A percentile compares a stretch with the other conserved stretches of the same genome.
Evolutionary conservation across 495 filamentous ascomycete species (phyloP).

Genomic region (Talaromyces wortmannii): DNA sequence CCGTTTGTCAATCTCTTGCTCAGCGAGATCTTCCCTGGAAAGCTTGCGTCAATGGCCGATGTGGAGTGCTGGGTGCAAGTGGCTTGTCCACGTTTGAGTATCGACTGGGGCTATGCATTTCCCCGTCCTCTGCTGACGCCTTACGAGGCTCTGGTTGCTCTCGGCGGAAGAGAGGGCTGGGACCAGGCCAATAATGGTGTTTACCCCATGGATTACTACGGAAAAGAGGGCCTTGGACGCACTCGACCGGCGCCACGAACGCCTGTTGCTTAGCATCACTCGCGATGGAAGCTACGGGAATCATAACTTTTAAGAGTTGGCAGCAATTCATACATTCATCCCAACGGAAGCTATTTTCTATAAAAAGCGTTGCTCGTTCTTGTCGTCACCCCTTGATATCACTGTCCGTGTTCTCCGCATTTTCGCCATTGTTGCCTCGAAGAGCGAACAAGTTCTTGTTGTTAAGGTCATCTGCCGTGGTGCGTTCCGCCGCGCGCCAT

Average conservation of each 20-base stretch:
- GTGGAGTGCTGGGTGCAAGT: constrained; percentile 98
- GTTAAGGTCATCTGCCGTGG: constrained; percentile 31
- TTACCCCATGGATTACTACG: constrained; percentile 99
- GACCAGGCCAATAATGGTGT: constrained; percentile 54
- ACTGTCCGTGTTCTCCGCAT: constrained; percentile 32
- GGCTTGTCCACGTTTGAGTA: constrained; percentile 88
- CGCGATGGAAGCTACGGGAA: no score
- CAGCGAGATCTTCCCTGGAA: constrained; percentile 93
- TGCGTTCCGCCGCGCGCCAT: constrained; percentile 53
- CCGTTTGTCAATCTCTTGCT: constrained; percentile 77
- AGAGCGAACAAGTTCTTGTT: constrained; percentile 32
- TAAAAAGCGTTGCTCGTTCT: not conserved
- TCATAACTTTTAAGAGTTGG: no score
- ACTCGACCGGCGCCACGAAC: constrained; percentile 46
- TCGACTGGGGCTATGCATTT: constrained; percentile 99
- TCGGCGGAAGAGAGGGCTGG: constrained; percentile 75
- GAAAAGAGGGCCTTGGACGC: constrained; percentile 82
- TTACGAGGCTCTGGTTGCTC: constrained; percentile 86
- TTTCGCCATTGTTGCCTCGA: constrained; percentile 36
- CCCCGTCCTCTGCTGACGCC: constrained; percentile 80
- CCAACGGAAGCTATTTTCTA: no score
- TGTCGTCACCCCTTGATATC: not conserved
- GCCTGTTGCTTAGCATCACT: no score
- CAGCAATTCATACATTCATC: no score
- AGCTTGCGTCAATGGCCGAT: constrained; percentile 84